These are phyloP conservation scores for Aphanoascus verrucosus DNA, from an alignment of 2,329 filamentous ascomycete species.

Conservation along the genomic window DNA sequence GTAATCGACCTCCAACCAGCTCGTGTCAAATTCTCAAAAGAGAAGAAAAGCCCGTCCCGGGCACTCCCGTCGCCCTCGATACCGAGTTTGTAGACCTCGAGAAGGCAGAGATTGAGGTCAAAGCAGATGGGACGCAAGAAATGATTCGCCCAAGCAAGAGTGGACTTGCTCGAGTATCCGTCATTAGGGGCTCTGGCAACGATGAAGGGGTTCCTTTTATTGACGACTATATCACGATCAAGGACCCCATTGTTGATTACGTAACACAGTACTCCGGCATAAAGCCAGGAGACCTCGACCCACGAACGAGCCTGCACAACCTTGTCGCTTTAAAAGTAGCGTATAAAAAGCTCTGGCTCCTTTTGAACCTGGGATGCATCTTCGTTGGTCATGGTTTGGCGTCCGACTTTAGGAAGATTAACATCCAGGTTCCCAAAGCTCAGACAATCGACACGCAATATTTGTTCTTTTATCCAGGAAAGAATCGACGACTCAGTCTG, in stretches of 20 bases:
- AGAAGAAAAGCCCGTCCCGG: constrained; percentile 57
- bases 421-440: constrained; percentile 81
- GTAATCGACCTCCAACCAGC: constrained; percentile 30
- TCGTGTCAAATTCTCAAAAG: constrained; percentile 30
- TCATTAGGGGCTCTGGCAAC: constrained; percentile 66
- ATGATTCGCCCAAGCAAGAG: constrained; percentile 86
- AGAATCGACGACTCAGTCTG: constrained; percentile 76
- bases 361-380: constrained; percentile 84
- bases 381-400: constrained; percentile 91
- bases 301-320: constrained; percentile 64
- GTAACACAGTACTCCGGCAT: constrained; percentile 92
- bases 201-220: constrained; percentile 80
- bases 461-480: constrained; percentile 71
- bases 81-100: constrained; percentile 93
- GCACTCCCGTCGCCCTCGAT: constrained; percentile 76
- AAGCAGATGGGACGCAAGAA: constrained; percentile 82
- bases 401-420: constrained; percentile 95
- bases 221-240: constrained; percentile 90
- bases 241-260: constrained; percentile 88
- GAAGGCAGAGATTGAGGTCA: constrained; percentile 90
- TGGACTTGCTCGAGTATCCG: constrained; percentile 84
- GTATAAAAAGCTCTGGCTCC: constrained; percentile 96
- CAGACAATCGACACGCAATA: constrained; percentile 94
- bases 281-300: constrained; percentile 71
- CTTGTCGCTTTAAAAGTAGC: constrained; percentile 79